A percentile compares a stretch with the other conserved stretches of the same genome.
These are phyloP conservation scores for Spathaspora sp. DNA, from an alignment of 805 yeast genomes.

Conservation along the genomic window DNA sequence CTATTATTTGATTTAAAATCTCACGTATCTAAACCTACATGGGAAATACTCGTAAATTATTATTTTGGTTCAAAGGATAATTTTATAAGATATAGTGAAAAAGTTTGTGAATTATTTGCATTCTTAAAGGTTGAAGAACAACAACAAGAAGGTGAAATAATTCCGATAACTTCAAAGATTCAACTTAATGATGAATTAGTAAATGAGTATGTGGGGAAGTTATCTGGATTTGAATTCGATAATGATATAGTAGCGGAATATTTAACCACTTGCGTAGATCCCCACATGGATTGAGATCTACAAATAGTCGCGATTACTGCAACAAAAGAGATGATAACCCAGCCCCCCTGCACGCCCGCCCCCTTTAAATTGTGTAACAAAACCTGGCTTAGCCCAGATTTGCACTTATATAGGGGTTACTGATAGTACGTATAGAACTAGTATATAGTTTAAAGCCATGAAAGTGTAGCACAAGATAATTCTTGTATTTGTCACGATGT, in stretches of 20 bases:
- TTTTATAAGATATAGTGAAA: conserved; percentile 17
- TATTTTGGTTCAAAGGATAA: conserved; percentile 25
- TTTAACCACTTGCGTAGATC: conserved; percentile 18
- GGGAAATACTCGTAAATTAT: conserved; percentile 15
- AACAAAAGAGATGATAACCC: no score
- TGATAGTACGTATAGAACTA: no score
- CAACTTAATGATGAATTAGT: conserved; percentile 17
- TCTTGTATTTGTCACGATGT: no score
- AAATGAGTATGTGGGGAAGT: conserved; percentile 9
- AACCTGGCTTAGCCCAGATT: no score
- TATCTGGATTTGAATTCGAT: conserved; percentile 19
- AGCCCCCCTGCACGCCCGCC: no score
- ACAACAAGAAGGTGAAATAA: conserved; percentile 3
- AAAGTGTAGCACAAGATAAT: no score
- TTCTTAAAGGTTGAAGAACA: conserved; percentile 10
- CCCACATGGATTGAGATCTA: conserved; percentile 2
- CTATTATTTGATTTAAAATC: conserved; percentile 7
- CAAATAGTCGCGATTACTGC: no score
- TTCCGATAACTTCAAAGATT: conserved; percentile 13
- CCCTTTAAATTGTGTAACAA: no score
- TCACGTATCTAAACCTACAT: conserved; percentile 5
- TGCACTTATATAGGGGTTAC: background rate
- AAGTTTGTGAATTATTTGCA: conserved; percentile 21
- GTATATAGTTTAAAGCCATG: no score
- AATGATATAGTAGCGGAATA: conserved; percentile 19